Base-by-base conservation (phyloP, 805 yeast genomes). In the Metschnikowia kunwiensis region DNA sequence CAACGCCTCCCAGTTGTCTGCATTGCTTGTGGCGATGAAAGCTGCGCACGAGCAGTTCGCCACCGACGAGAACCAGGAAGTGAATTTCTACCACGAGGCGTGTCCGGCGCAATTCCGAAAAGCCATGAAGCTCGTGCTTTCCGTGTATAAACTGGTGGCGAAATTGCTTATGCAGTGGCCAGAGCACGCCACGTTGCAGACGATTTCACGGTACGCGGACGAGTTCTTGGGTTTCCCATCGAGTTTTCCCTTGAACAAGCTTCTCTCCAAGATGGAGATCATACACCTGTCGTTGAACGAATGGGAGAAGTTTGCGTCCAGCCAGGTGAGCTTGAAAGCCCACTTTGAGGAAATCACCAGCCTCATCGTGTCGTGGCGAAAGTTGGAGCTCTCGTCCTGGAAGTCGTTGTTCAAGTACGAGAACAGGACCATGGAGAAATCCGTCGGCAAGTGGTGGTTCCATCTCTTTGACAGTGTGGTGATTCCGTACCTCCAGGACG, bases 221-320 rank as follows among this genome's bases (percentile, higher is more conserved):
- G 97, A 89, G 54, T 75, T 83, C 41, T 58, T 84, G 38, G 58
- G 60, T 3, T 82, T 68, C 50, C 76, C 95, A 0, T 68, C 80
- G 2, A 63, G 68, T 20, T 77, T 85, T 0, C 93, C 98, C 0
- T 61, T 93, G 22, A 89, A 89, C 7, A 75, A 83, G 47, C 71
- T 81, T 38, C 66, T 94, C 27, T 84, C 82, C 33, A 89, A 89
- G 58, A 63, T 87, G 23, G 98, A 93, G 60, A 95, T 86, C 54
- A 75, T 91, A 19, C 86, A 85, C 53, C 83, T 87, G 0, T 80
- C 76, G 53, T 71, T 89, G 43, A 72, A 82, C 17, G 97, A 93
- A 56, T 93, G 98, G 97, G 93, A 93, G 57, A 83, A 86, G 46
- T 88, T 85, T 60, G 95, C 97, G 1, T 78, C 88, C 19, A 70